Evolutionary conservation across 179 eudicot species (phyloP), one percentile per base, ranked within the genome.

Genomic region (Amaranthus tricolor): DNA sequence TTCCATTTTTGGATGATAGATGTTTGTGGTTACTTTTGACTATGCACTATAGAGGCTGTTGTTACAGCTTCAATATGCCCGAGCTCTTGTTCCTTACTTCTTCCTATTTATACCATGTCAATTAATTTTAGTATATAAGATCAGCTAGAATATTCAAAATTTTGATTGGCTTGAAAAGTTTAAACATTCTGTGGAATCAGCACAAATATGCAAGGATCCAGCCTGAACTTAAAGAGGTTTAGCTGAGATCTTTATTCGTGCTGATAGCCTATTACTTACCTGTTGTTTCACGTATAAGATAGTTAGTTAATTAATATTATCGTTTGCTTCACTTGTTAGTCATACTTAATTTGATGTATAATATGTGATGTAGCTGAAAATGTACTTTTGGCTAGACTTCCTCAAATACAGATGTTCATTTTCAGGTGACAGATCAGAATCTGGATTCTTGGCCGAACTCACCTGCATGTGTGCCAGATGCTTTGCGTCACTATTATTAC

Each of bases 401-500:
- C 77, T 72, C 15, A 31, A 4, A 17, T 56, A 51, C 44, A 52
- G 16, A 58, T 71, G 64, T 66, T 78, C 40, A 52, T 74, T 77
- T 71, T 70, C 89, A 96, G 99, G 99, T 96, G 73, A 88, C 94
- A 20, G 97, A 93, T 80, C 99, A 93, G 80, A 87, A 96, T 81
- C 87, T 96, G 82, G 98, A 96, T 78, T 85, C 84, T 80, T 91
- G 96, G 94, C 88, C 88, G 59, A 93, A 86, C 74, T 89, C 99
- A 58, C 86, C 96, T 68, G 99, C 94, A 78, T 89, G 88, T 74
- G 91, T 91, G 66, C 82, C 96, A 40, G 99, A 96, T 89, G 97
- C 99, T 43, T 76, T 96, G 84, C 94, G 99, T 69, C 99, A 85
- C 80, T 93, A 93, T 77, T 96, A 96, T 84, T 96, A 96, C 78